phyloP scores from a whole-genome alignment of 805 yeast species.

The Sugiyamaella chiloensis region DNA sequence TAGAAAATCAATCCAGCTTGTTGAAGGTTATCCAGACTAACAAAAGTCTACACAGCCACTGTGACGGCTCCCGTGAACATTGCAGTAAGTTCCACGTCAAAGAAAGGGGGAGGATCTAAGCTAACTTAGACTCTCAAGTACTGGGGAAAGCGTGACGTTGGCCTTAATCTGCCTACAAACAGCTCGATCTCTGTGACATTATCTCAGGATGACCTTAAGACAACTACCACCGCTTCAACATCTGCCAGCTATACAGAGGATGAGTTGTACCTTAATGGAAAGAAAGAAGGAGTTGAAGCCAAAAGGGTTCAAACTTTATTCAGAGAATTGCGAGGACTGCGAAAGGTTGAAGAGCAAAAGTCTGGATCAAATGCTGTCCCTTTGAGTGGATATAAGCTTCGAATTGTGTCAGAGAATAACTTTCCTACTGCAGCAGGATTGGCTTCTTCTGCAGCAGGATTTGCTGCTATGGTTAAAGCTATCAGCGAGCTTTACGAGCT shows the following conservation, averaged over 20 bases:
- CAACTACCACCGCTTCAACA: constrained; percentile 85
- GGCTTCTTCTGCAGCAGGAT: constrained; percentile 98
- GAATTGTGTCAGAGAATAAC: constrained; percentile 88
- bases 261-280: constrained; percentile 82
- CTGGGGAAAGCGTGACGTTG: constrained; percentile 97
- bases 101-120: not conserved
- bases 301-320: constrained; percentile 59
- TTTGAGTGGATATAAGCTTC: constrained; percentile 61
- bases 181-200: constrained; percentile 93
- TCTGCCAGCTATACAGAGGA: constrained; percentile 56
- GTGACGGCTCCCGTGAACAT: constrained; percentile 97
- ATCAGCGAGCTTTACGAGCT: constrained; percentile 79
- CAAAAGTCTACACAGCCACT: constrained; percentile 58
- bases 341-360: constrained; percentile 55
- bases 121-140: constrained; percentile 72
- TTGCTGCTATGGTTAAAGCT: constrained; percentile 92
- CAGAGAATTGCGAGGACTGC: constrained; percentile 64
- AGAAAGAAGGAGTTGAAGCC: constrained; percentile 64
- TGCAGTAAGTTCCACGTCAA: constrained; percentile 56
- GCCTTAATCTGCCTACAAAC: constrained; percentile 90
- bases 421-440: constrained; percentile 99
- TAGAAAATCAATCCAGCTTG: too few relatives aligned
- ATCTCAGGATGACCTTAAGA: constrained; percentile 84
- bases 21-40: too few relatives aligned
- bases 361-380: constrained; percentile 23